Evolutionary conservation across 768 basidiomycete genomes (phyloP).

Genomic region (Auriscalpium vulgare): DNA sequence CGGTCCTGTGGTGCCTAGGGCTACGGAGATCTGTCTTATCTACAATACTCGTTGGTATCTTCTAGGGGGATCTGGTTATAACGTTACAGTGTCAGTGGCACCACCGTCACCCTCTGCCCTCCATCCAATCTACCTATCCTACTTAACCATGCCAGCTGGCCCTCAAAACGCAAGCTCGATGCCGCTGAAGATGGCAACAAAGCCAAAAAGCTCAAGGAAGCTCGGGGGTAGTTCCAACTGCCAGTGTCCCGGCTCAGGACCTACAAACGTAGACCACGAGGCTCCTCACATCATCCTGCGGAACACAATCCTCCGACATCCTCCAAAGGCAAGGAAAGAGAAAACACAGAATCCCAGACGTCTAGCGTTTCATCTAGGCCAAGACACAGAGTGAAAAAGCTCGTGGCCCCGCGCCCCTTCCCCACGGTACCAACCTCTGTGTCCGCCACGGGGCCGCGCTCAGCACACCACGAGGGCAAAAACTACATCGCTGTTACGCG

Average conservation of each 20-base stretch:
- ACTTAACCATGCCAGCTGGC: background rate
- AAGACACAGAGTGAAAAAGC: constrained; percentile 45
- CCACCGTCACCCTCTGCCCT: too few relatives aligned
- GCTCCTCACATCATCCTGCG: background rate
- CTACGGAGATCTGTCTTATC: too few relatives aligned
- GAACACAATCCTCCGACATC: background rate
- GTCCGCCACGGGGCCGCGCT: constrained; percentile 74
- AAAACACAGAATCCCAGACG: background rate
- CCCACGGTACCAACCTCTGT: constrained; percentile 69
- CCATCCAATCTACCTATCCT: too few relatives aligned
- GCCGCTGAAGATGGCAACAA: background rate
- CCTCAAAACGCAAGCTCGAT: background rate
- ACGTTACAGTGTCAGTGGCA: too few relatives aligned
- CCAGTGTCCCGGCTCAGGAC: background rate
- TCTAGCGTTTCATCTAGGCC: background rate
- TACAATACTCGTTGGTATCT: too few relatives aligned
- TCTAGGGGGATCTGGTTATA: too few relatives aligned
- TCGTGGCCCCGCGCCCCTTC: constrained; percentile 67
- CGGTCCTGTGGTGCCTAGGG: background rate
- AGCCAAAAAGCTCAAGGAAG: background rate
- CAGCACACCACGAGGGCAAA: constrained; percentile 72
- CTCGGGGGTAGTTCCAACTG: background rate
- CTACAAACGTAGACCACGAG: background rate
- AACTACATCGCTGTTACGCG: constrained; percentile 76
- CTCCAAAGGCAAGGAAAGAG: constrained; percentile 5